Conservation (phyloP, 2,329 filamentous ascomycete species). For the Penicillium palitans region DNA sequence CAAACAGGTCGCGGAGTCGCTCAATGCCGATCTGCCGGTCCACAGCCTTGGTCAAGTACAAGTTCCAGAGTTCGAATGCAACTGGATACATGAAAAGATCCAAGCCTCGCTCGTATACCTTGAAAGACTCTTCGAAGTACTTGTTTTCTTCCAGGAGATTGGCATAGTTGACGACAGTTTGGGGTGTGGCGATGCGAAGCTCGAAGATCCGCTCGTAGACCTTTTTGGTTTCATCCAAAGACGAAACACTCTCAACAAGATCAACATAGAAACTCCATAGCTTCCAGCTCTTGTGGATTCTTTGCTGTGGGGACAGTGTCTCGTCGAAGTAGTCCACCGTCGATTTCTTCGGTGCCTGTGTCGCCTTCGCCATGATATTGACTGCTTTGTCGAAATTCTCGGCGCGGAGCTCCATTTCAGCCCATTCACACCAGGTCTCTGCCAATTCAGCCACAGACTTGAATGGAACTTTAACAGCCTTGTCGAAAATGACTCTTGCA, state of each 20-base stretch:
- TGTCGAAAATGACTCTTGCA: slow-evolving; percentile 92
- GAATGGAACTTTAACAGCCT: slow-evolving; percentile 95
- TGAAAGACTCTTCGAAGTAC: slow-evolving; percentile 97
- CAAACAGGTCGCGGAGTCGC: slow-evolving; percentile 88
- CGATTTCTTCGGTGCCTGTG: slow-evolving; percentile 94
- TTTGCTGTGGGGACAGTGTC: slow-evolving; percentile 85
- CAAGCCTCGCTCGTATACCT: slow-evolving; percentile 90
- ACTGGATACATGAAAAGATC: slow-evolving; percentile 99
- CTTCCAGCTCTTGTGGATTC: slow-evolving; percentile 99
- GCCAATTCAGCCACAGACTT: slow-evolving; percentile 96
- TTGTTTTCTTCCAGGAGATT: slow-evolving; percentile 91
- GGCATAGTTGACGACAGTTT: slow-evolving; percentile 98
- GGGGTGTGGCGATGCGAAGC: slow-evolving; percentile 93
- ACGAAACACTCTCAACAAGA: slow-evolving; percentile 89
- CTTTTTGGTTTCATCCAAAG: slow-evolving; percentile 85
- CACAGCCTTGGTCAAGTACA: slow-evolving; percentile 96
- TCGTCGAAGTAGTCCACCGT: slow-evolving; percentile 99
- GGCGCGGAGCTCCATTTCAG: slow-evolving; percentile 93
- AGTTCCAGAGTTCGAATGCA: slow-evolving; percentile 96
- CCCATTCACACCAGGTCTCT: slow-evolving; percentile 99
- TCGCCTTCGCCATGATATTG: slow-evolving; percentile 94
- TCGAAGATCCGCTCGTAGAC: slow-evolving; percentile 98
- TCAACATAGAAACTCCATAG: slow-evolving; percentile 99
- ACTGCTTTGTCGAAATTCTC: slow-evolving; percentile 96
- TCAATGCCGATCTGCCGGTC: slow-evolving; percentile 96